phyloP scores from a whole-genome alignment of 305 asterid genomes.

The Solanum hybrid region DNA sequence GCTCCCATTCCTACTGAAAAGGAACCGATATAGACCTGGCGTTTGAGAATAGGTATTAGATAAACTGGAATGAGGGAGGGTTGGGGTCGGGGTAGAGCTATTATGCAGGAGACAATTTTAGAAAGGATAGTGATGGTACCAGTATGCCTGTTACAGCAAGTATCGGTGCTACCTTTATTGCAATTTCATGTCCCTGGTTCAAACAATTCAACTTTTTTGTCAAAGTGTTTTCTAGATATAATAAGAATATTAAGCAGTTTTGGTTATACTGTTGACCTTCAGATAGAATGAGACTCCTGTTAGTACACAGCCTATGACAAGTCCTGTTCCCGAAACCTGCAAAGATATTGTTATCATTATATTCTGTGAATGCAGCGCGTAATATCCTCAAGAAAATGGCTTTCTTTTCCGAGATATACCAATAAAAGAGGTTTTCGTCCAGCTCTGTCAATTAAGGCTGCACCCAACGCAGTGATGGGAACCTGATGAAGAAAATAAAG shows the following conservation, averaged over 20 bases:
- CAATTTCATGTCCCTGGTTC: slow-evolving; percentile 58
- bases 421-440: slow-evolving; percentile 86
- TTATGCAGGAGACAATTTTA: background rate
- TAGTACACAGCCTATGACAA: slow-evolving; percentile 66
- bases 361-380: background rate
- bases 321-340: slow-evolving; percentile 77
- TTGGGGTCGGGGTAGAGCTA: background rate
- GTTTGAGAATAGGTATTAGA: background rate
- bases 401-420: slow-evolving; percentile 30
- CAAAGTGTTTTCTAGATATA: slow-evolving; percentile 3
- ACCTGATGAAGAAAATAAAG: slow-evolving; percentile 30
- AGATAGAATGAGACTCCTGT: slow-evolving; percentile 65
- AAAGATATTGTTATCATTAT: background rate
- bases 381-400: background rate
- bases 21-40: slow-evolving; percentile 75
- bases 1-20: slow-evolving; percentile 98
- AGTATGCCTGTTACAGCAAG: slow-evolving; percentile 82
- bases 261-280: slow-evolving; percentile 35
- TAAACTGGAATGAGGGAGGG: background rate
- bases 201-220: background rate
- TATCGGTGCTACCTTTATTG: slow-evolving; percentile 51
- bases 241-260: background rate
- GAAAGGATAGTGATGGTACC: slow-evolving; percentile 31
- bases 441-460: slow-evolving; percentile 57
- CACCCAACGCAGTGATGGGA: slow-evolving; percentile 66